Evolutionary conservation across 2,329 filamentous ascomycete genomes (phyloP).

Genomic region (Fusarium agapanthi): DNA sequence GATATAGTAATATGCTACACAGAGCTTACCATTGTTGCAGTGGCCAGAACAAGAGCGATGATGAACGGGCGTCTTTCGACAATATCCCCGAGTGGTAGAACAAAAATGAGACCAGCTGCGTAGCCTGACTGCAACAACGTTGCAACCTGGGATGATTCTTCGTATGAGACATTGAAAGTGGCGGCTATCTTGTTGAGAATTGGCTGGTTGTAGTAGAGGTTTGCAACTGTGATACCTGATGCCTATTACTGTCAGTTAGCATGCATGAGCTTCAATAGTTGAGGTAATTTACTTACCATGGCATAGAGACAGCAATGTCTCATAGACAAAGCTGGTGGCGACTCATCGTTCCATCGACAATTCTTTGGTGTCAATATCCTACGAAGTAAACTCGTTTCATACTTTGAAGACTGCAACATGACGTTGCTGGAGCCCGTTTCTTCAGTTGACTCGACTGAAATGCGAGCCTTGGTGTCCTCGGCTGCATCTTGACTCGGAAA

Average conservation of each 20-base stretch:
- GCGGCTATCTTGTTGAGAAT: conserved; percentile 78
- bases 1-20: not conserved
- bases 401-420: conserved; percentile 25
- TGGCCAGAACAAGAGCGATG: conserved; percentile 71
- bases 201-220: conserved; percentile 83
- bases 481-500: not conserved
- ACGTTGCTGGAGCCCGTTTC: conserved; percentile 6
- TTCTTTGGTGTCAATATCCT: conserved; percentile 62
- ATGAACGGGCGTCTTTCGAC: conserved; percentile 75
- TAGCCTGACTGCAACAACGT: conserved; percentile 85
- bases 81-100: conserved; percentile 79
- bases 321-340: conserved; percentile 74
- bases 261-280: too few relatives aligned
- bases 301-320: conserved; percentile 76
- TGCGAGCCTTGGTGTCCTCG: not conserved
- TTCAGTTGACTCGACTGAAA: conserved; percentile 15
- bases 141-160: conserved; percentile 72
- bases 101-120: conserved; percentile 74
- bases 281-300: conserved; percentile 55
- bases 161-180: conserved; percentile 76
- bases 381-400: conserved; percentile 35
- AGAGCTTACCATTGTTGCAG: conserved; percentile 68
- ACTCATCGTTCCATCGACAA: conserved; percentile 73
- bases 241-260: conserved; percentile 48
- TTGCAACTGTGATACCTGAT: conserved; percentile 76